phyloP scores from a whole-genome alignment of 306 rosid species.

The Gleditsia sinensis region DNA sequence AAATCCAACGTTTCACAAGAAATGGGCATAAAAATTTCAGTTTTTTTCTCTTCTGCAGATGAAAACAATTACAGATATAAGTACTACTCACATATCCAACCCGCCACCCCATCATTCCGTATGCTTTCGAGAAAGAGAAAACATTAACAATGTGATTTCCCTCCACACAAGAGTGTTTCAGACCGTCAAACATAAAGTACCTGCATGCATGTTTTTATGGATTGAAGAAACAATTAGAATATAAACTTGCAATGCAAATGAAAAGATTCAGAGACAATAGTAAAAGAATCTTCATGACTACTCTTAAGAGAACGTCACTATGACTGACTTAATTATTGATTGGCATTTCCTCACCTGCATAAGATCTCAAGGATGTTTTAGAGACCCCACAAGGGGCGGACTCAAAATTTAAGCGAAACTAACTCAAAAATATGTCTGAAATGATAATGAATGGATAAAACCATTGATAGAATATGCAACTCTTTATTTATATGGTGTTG shows the following conservation, averaged over 20 bases:
- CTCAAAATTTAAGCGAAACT: not conserved
- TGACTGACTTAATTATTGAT: not conserved
- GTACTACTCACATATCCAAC: constrained; percentile 82
- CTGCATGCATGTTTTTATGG: constrained; percentile 42
- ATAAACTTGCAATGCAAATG: not conserved
- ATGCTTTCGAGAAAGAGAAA: constrained; percentile 94
- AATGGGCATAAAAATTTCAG: not conserved
- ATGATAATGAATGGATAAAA: not conserved
- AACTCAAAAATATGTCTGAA: not conserved
- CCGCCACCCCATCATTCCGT: constrained; percentile 99
- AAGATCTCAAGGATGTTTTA: not conserved
- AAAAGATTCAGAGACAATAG: not conserved
- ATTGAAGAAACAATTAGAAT: not conserved
- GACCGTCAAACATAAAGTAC: constrained; percentile 92
- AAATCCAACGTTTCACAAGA: constrained; percentile 1
- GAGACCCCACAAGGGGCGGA: not conserved
- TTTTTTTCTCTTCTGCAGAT: not conserved
- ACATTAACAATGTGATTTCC: constrained; percentile 86
- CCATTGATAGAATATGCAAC: not conserved
- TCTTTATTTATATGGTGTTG: not conserved
- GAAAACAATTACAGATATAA: not conserved
- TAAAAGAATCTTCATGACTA: not conserved
- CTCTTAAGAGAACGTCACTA: not conserved
- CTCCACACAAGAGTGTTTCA: constrained; percentile 83
- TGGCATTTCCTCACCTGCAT: constrained; percentile 4